Percentiles rank a stretch among this genome's conserved stretches.
These are phyloP conservation scores for Saccharomycopsis guyanensis DNA, from an alignment of 805 yeast species.

Conservation along the genomic window DNA sequence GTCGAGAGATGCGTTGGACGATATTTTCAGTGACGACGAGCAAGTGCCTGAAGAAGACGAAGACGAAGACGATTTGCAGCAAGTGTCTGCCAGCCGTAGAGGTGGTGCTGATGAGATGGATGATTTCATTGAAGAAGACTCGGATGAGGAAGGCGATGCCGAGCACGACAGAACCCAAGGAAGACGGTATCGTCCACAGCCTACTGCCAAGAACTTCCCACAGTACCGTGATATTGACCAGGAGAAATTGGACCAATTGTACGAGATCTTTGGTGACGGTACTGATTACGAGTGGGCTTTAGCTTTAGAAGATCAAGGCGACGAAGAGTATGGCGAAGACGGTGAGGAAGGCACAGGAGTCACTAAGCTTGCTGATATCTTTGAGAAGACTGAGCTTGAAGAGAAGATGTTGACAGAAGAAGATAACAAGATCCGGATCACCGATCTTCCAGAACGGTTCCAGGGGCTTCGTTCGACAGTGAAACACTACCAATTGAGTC, in stretches of 20 bases:
- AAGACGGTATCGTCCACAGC: constrained; percentile 47
- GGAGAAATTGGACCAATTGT: constrained; percentile 86
- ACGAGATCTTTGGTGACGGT: constrained; percentile 95
- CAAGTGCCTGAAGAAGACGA: constrained; percentile 27
- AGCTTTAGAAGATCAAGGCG: constrained; percentile 73
- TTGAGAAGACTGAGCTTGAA: constrained; percentile 88
- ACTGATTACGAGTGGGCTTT: constrained; percentile 97
- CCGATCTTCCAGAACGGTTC: constrained; percentile 88
- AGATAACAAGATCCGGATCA: constrained; percentile 79
- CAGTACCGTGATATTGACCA: constrained; percentile 54
- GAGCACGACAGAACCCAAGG: constrained; percentile 35
- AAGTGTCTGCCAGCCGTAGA: constrained; percentile 25
- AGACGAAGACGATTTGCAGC: constrained; percentile 30
- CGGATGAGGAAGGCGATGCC: constrained; percentile 68
- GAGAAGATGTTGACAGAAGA: constrained; percentile 87
- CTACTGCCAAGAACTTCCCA: constrained; percentile 32
- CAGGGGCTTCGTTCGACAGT: constrained; percentile 64
- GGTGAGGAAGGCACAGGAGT: constrained; percentile 32
- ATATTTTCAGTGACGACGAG: constrained; percentile 60
- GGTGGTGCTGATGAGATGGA: constrained; percentile 76
- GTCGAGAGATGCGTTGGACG: constrained; percentile 40
- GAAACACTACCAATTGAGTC: constrained; percentile 51
- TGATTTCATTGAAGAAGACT: constrained; percentile 95
- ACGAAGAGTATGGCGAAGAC: constrained; percentile 30
- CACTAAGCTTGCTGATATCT: constrained; percentile 65